Base-by-base conservation (phyloP, 768 basidiomycete genomes). In the Sporobolomyces phaffii region DNA sequence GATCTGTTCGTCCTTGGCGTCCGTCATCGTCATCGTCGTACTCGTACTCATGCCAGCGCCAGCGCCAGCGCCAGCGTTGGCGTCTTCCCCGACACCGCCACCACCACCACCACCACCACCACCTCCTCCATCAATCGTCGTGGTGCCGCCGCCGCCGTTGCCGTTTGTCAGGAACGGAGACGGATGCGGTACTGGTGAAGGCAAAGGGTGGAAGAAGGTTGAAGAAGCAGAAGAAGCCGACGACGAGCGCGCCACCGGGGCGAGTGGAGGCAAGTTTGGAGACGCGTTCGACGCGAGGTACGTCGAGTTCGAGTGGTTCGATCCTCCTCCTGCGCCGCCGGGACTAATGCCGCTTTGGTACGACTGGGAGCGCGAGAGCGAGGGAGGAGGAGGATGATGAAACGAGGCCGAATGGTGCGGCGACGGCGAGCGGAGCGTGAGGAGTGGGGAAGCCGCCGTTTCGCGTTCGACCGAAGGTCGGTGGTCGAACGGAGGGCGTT, bases 111-210 rank as follows among this genome's bases (percentile, higher is more conserved):
- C n/a, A n/a, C n/a, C n/a, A n/a, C n/a, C n/a, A n/a, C n/a, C n/a
- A n/a, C n/a, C n/a, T n/a, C n/a, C n/a, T n/a, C n/a, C n/a, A n/a
- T n/a, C n/a, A n/a, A n/a, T n/a, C n/a, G n/a, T n/a, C n/a, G n/a
- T n/a, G n/a, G n/a, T n/a, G n/a, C n/a, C n/a, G n/a, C n/a, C n/a
- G n/a, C n/a, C n/a, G n/a, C n/a, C n/a, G n/a, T n/a, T n/a, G n/a
- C n/a, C n/a, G n/a, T n/a, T n/a, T n/a, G n/a, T n/a, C n/a, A n/a
- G n/a, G n/a, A n/a, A n/a, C n/a, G n/a, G n/a, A n/a, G 40, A 56
- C 41, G 48, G 63, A 44, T 26, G 62, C 43, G 29, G 77, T 52
- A 10, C 83, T 75, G 36, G 87, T 84, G 73, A 90, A 90, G 0
- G 73, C 45, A 70, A 68, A 38, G 76, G 72, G 49, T 78, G 80